These are phyloP conservation scores for Pogostemon cablin DNA, from an alignment of 257 asterid species.

Conservation along the genomic window DNA sequence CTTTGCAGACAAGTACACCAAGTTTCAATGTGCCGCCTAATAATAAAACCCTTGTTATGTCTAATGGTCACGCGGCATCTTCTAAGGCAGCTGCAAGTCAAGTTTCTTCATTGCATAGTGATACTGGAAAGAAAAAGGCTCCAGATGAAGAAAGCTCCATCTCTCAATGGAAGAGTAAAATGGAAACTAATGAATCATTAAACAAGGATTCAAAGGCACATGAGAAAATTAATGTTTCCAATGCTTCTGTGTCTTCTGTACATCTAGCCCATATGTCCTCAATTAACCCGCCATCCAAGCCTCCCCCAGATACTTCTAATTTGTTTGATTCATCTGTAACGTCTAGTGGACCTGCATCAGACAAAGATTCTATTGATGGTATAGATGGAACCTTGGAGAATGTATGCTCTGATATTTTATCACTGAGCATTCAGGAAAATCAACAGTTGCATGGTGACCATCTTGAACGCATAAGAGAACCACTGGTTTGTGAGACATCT, in stretches of 20 bases:
- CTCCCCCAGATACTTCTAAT: conserved; percentile 36
- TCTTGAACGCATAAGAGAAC: conserved; percentile 47
- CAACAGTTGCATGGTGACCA: conserved; percentile 42
- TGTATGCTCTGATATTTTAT: conserved; percentile 49
- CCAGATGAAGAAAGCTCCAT: conserved; percentile 42
- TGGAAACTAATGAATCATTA: conserved; percentile 37
- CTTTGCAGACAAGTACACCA: conserved; percentile 45
- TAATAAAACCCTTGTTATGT: conserved; percentile 43
- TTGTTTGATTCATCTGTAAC: conserved; percentile 38
- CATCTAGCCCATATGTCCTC: conserved; percentile 34
- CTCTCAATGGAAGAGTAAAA: conserved; percentile 42
- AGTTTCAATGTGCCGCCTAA: conserved; percentile 47
- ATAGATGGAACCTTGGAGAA: conserved; percentile 41
- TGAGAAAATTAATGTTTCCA: conserved; percentile 36
- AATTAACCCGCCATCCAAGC: conserved; percentile 46
- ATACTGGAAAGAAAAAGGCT: conserved; percentile 50
- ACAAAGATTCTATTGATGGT: conserved; percentile 39
- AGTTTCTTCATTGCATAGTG: conserved; percentile 44
- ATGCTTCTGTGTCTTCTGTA: conserved; percentile 36
- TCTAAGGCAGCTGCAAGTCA: conserved; percentile 56
- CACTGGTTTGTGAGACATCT: conserved; percentile 40
- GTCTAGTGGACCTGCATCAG: conserved; percentile 45
- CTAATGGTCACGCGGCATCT: conserved; percentile 45
- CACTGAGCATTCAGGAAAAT: conserved; percentile 57
- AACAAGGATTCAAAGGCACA: conserved; percentile 43